These are phyloP conservation scores for Platismatia glauca DNA, from an alignment of 495 filamentous ascomycete genomes.

Conservation along the genomic window DNA sequence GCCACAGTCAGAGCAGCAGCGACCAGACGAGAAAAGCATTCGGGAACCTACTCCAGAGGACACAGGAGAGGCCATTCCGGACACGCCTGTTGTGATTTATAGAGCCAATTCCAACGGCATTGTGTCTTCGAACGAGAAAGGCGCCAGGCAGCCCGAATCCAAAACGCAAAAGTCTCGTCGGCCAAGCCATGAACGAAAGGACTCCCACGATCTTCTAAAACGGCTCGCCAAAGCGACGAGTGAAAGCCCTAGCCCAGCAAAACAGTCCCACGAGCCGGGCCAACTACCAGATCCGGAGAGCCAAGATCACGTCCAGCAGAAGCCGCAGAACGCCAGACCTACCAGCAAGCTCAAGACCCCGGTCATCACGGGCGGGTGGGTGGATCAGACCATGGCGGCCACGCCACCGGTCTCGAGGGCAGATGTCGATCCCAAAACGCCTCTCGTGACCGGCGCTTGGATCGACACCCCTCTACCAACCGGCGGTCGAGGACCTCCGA, in stretches of 20 bases:
- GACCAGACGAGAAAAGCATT: conserved; percentile 25
- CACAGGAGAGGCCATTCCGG: conserved; percentile 35
- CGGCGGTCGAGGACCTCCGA: conserved; percentile 19
- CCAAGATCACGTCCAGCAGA: conserved; percentile 8
- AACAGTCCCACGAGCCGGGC: conserved; percentile 4
- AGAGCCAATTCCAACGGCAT: conserved; percentile 26
- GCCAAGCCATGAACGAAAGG: conserved; percentile 38
- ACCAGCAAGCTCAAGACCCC: conserved; percentile 31
- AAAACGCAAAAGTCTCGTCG: conserved; percentile 26
- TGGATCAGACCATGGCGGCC: conserved; percentile 31
- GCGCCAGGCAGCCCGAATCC: conserved; percentile 15
- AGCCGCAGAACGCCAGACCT: conserved; percentile 8
- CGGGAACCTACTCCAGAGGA: conserved; percentile 31
- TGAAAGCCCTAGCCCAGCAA: conserved; percentile 23
- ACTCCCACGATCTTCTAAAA: conserved; percentile 58
- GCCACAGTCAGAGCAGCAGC: conserved; percentile 13
- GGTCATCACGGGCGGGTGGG: conserved; percentile 39
- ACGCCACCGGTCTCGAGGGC: conserved; percentile 15
- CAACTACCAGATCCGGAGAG: conserved; percentile 4
- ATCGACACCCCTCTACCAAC: conserved; percentile 46
- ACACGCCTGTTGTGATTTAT: conserved; percentile 48
- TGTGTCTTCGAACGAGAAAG: conserved; percentile 9
- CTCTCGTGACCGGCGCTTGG: conserved; percentile 43
- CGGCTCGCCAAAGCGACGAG: conserved; percentile 55
- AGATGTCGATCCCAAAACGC: conserved; percentile 33